Conservation (phyloP, 2,329 filamentous ascomycete genomes). For the Ceratocystis harringtonii region DNA sequence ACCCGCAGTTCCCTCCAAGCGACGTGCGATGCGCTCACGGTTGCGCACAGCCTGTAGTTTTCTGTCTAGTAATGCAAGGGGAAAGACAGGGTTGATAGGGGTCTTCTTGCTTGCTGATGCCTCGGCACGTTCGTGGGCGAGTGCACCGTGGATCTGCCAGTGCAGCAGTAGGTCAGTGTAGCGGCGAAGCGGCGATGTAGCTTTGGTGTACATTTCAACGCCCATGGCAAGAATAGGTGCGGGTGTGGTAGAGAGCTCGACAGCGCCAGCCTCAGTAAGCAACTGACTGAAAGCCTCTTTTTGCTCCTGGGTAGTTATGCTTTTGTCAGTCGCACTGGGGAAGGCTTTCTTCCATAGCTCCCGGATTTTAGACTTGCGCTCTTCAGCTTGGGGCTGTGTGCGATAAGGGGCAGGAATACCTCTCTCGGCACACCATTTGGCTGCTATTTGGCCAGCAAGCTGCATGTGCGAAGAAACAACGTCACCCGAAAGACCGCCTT, state of each 20-base stretch:
- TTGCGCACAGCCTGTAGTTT: slow-evolving; percentile 37
- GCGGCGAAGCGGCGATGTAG: slow-evolving; percentile 51
- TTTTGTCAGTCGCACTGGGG: background rate
- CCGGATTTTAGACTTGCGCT: slow-evolving; percentile 20
- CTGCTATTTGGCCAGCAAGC: slow-evolving; percentile 46
- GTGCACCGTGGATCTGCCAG: slow-evolving; percentile 49
- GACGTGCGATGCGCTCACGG: slow-evolving; percentile 36
- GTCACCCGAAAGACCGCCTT: slow-evolving; percentile 22
- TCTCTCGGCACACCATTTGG: slow-evolving; percentile 43
- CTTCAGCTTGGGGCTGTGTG: slow-evolving; percentile 28
- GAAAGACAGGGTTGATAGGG: background rate
- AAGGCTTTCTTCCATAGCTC: slow-evolving; percentile 25
- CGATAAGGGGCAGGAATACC: slow-evolving; percentile 46
- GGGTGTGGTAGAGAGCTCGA: slow-evolving; percentile 37
- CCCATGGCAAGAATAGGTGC: slow-evolving; percentile 44
- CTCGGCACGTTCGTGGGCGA: slow-evolving; percentile 31
- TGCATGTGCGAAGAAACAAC: slow-evolving; percentile 36
- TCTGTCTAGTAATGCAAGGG: slow-evolving; percentile 25
- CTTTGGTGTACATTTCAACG: slow-evolving; percentile 45
- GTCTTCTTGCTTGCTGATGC: slow-evolving; percentile 15
- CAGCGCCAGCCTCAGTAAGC: slow-evolving; percentile 30
- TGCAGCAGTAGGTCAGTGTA: slow-evolving; percentile 48
- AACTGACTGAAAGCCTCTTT: slow-evolving; percentile 21
- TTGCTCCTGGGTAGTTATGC: background rate
- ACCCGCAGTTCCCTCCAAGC: slow-evolving; percentile 31